A percentile compares a stretch with the other conserved stretches of the same genome.
These are phyloP conservation scores for Limnomonas spitsbergensis DNA, from an alignment of 139 green algal species.

Conservation along the genomic window DNA sequence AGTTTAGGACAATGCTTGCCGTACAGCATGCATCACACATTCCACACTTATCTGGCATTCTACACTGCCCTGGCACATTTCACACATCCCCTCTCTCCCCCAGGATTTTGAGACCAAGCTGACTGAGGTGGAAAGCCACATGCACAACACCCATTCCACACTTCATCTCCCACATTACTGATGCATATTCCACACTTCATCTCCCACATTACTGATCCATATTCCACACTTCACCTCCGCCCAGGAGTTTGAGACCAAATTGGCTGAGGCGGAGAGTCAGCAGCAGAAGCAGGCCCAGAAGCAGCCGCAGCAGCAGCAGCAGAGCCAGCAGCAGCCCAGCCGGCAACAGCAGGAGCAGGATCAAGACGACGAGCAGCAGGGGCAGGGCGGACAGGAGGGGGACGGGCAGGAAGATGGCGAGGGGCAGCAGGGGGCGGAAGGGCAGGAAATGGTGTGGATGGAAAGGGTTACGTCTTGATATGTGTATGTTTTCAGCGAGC, in stretches of 20 bases:
- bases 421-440: background rate
- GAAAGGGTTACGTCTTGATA: too few relatives aligned
- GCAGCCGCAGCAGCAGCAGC: conserved; percentile 22
- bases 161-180: background rate
- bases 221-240: too few relatives aligned
- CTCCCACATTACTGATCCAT: too few relatives aligned
- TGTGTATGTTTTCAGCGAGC: too few relatives aligned
- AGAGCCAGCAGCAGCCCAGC: conserved; percentile 25
- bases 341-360: conserved; percentile 30
- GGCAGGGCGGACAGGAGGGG: conserved; percentile 9
- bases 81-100: background rate
- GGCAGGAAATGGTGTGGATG: too few relatives aligned
- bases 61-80: too few relatives aligned
- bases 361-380: conserved; percentile 29
- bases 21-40: too few relatives aligned
- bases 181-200: too few relatives aligned
- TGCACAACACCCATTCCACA: too few relatives aligned
- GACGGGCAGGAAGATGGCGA: background rate
- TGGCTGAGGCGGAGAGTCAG: conserved; percentile 23
- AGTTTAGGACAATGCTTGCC: too few relatives aligned
- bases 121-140: conserved; percentile 21
- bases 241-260: conserved; percentile 12
- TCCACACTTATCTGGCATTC: too few relatives aligned
- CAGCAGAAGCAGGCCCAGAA: conserved; percentile 25
- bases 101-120: conserved; percentile 16